Conservation (phyloP, 2,329 filamentous ascomycete species). For the Xylariomycetidae sp. region DNA sequence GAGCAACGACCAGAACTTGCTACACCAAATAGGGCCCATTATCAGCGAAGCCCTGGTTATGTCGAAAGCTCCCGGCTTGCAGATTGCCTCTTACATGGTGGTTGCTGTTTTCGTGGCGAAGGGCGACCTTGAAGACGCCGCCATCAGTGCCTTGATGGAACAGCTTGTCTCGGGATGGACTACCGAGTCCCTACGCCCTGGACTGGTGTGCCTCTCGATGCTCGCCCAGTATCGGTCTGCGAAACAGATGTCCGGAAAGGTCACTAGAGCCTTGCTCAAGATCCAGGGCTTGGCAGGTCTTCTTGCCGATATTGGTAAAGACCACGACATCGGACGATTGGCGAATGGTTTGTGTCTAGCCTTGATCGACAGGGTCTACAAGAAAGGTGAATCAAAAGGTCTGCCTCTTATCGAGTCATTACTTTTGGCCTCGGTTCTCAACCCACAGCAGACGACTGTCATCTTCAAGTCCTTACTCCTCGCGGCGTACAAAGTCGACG, state of each 20-base stretch:
- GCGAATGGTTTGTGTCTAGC: slow-evolving; percentile 66
- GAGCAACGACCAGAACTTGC: slow-evolving; percentile 74
- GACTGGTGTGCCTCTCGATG: slow-evolving; percentile 73
- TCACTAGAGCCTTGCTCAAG: slow-evolving; percentile 63
- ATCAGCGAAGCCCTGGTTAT: slow-evolving; percentile 73
- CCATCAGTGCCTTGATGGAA: slow-evolving; percentile 85
- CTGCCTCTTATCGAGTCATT: slow-evolving; percentile 57
- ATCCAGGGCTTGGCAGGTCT: slow-evolving; percentile 53
- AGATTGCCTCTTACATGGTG: slow-evolving; percentile 88
- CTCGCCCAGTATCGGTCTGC: slow-evolving; percentile 73
- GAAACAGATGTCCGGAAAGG: slow-evolving; percentile 61
- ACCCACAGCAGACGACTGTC: slow-evolving; percentile 56
- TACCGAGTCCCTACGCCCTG: slow-evolving; percentile 63
- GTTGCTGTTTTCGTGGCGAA: slow-evolving; percentile 81
- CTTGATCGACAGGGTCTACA: slow-evolving; percentile 54
- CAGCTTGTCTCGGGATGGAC: slow-evolving; percentile 76
- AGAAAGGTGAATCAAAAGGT: slow-evolving; percentile 51
- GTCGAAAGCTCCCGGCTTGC: slow-evolving; percentile 69
- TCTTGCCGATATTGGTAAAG: slow-evolving; percentile 55
- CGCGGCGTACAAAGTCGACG: slow-evolving; percentile 51
- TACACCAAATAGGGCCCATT: slow-evolving; percentile 59
- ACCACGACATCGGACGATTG: slow-evolving; percentile 64
- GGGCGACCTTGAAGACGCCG: slow-evolving; percentile 67
- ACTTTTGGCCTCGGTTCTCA: slow-evolving; percentile 53
- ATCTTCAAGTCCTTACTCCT: slow-evolving; percentile 60